phyloP scores from a whole-genome alignment of 1,284 basidiomycete species.

The Irpex sp. region DNA sequence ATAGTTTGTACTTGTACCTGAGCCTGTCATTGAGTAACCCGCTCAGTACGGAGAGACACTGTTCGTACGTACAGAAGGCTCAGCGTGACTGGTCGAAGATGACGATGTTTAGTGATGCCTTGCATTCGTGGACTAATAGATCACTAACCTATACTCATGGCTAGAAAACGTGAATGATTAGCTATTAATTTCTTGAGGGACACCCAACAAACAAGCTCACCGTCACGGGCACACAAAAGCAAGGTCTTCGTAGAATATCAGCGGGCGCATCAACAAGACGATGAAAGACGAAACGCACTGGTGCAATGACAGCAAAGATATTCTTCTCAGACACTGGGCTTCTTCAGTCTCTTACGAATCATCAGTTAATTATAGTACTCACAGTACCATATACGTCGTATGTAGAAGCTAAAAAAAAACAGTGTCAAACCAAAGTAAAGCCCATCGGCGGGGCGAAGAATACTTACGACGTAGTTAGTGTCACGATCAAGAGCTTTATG shows the following conservation, averaged over 20 bases:
- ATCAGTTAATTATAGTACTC: not conserved
- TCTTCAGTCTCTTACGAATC: not conserved
- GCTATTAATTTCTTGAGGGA: not conserved
- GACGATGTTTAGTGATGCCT: not conserved
- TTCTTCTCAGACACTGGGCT: not conserved
- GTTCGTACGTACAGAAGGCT: not conserved
- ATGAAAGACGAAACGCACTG: not conserved
- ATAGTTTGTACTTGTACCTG: not conserved
- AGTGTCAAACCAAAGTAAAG: not conserved
- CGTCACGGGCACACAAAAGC: not conserved
- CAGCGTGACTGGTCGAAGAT: not conserved
- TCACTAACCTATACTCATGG: not conserved
- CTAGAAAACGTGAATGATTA: not conserved
- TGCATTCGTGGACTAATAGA: not conserved
- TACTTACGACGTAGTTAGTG: slow-evolving; percentile 3
- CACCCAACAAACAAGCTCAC: not conserved
- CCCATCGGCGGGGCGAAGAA: not conserved
- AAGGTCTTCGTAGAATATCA: not conserved
- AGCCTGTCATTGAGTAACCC: not conserved
- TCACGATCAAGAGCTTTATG: slow-evolving; percentile 1
- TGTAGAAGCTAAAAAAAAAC: not conserved
- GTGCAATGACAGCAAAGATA: not conserved
- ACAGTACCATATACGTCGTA: not conserved
- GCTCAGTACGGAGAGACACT: not conserved
- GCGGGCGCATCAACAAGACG: not conserved